Conservation (phyloP, 257 asterid species). For the Catharanthus roseus region DNA sequence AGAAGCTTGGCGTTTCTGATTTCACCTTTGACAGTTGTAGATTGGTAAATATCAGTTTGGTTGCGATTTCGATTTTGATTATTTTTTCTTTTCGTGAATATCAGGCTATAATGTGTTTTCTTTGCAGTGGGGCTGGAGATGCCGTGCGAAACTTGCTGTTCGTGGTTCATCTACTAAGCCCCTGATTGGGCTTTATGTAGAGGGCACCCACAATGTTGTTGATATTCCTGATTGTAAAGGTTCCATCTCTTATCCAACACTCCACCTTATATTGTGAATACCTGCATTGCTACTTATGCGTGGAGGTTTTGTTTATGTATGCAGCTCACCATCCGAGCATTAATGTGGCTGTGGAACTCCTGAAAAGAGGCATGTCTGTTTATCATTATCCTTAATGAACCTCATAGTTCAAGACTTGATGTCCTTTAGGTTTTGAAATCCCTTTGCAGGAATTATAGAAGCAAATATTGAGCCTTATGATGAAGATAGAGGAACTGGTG, state of each 20-base stretch:
- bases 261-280: background rate
- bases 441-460: conserved; percentile 50
- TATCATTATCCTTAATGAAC: background rate
- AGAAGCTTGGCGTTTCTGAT: conserved; percentile 46
- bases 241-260: conserved; percentile 2
- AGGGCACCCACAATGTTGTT: conserved; percentile 75
- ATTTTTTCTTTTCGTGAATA: background rate
- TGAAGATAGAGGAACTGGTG: conserved; percentile 85
- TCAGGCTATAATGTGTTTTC: background rate
- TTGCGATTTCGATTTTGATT: background rate
- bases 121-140: conserved; percentile 94
- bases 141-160: conserved; percentile 91
- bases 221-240: conserved; percentile 94
- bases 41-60: conserved; percentile 39
- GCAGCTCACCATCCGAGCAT: conserved; percentile 96
- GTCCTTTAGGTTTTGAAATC: background rate
- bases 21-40: conserved; percentile 79
- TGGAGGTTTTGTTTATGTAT: conserved; percentile 17
- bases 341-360: conserved; percentile 73
- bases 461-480: conserved; percentile 72
- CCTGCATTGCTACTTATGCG: background rate
- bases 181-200: conserved; percentile 83
- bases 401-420: background rate
- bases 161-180: conserved; percentile 68
- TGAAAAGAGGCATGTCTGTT: conserved; percentile 50